Evolutionary conservation across 352 stramenopile species (phyloP).

Genomic region (Thalassiosira oceanica): DNA sequence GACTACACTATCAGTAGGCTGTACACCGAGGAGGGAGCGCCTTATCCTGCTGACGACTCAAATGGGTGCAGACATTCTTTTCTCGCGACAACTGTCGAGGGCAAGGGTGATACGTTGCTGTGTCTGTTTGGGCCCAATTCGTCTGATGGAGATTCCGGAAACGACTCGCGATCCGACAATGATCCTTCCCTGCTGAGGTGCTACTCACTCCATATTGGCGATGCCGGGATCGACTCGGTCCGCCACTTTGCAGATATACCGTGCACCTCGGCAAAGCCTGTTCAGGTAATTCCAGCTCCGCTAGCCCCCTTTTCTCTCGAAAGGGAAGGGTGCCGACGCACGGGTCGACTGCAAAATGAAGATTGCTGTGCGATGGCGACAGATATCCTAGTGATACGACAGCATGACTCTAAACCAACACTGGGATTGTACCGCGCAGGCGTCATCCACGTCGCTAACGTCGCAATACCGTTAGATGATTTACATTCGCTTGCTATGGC

Average conservation of each 20-base stretch:
- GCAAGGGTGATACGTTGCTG: slow-evolving; percentile 39
- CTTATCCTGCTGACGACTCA: slow-evolving; percentile 30
- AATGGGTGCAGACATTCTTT: slow-evolving; percentile 29
- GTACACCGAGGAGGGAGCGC: slow-evolving; percentile 27
- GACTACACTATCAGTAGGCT: slow-evolving; percentile 31
- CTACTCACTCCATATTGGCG: slow-evolving; percentile 17
- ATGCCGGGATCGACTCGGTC: slow-evolving; percentile 10
- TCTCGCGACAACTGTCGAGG: slow-evolving; percentile 30
- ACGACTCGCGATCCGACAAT: neutral
- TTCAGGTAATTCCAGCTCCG: slow-evolving; percentile 52
- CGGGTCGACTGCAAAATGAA: slow-evolving; percentile 20
- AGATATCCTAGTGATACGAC: slow-evolving; percentile 60
- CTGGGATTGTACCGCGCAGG: slow-evolving; percentile 52
- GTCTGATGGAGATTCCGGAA: neutral
- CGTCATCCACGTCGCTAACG: slow-evolving; percentile 47
- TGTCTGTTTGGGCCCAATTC: slow-evolving; percentile 37
- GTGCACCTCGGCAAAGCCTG: slow-evolving; percentile 51
- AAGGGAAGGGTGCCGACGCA: slow-evolving; percentile 1
- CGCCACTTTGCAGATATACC: slow-evolving; percentile 25
- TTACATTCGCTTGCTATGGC: no score
- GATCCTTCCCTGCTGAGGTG: slow-evolving; percentile 15
- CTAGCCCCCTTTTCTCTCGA: slow-evolving; percentile 30
- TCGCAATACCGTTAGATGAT: slow-evolving; percentile 28
- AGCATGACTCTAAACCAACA: neutral
- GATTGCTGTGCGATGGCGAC: slow-evolving; percentile 33